phyloP scores from a whole-genome alignment of 345 rosid genomes.

The rapeseed (Brassica napus) region Da-Ae NC_063451.1:33246001-33246500 shows the following conservation, averaged over 20 bases:
- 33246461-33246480: constrained; percentile 98
- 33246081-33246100: constrained; percentile 98
- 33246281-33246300: constrained; percentile 62
- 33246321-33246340: constrained; percentile 83
- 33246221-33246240: not conserved
- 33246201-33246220: constrained; percentile 2
- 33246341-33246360: constrained; percentile 71
- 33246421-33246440: constrained; percentile 4
- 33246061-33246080: constrained; percentile 91
- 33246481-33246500: constrained; percentile 91
- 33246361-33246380: constrained; percentile 72
- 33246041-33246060: constrained; percentile 93
- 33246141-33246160: constrained; percentile 98
- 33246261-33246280: not conserved
- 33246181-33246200: constrained; percentile 56
- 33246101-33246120: constrained; percentile 88
- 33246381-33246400: not conserved
- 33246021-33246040: constrained; percentile 96
- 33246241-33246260: not conserved
- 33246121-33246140: constrained; percentile 99
- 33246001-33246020: constrained; percentile 93
- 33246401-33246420: not conserved
- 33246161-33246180: constrained; percentile 93
- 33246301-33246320: constrained; percentile 96
- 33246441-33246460: constrained; percentile 78